phyloP scores from a whole-genome alignment of 179 eudicot species.

The Carnegiea gigantea region DNA sequence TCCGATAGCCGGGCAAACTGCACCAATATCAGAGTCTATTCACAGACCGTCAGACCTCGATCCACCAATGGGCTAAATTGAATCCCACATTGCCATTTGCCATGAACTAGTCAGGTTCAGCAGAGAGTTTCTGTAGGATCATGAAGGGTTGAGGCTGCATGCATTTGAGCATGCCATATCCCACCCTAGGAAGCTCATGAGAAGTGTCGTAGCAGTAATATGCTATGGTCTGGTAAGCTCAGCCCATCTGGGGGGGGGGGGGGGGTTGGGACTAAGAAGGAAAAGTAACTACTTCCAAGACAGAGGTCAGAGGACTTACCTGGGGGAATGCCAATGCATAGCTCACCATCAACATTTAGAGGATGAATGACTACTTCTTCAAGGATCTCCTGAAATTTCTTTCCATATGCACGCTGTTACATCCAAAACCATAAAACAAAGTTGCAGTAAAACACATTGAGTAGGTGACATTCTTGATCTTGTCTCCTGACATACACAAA shows the following conservation, averaged over 20 bases:
- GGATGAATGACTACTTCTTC: conserved; percentile 88
- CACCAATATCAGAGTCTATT: no score
- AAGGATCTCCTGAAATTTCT: conserved; percentile 87
- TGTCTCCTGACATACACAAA: not conserved
- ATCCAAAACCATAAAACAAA: conserved; percentile 14
- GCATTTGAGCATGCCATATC: no score
- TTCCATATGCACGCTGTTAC: conserved; percentile 79
- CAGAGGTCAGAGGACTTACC: conserved; percentile 43
- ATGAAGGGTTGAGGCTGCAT: no score
- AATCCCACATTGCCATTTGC: no score
- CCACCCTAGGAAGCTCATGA: no score
- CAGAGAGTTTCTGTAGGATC: no score
- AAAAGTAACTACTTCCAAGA: conserved; percentile 1
- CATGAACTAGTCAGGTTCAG: no score
- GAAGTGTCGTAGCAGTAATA: no score
- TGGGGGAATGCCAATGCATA: conserved; percentile 95
- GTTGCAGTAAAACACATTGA: not conserved
- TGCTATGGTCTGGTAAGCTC: no score
- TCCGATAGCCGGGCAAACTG: no score
- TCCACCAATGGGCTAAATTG: no score
- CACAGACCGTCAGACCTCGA: no score
- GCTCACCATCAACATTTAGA: conserved; percentile 79
- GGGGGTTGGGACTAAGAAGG: not conserved
- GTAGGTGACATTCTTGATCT: not conserved
- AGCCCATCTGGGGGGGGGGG: not conserved